These are phyloP conservation scores for Dichotomopilus funicola DNA, from an alignment of 2,329 filamentous ascomycete genomes.

Conservation along the genomic window DNA sequence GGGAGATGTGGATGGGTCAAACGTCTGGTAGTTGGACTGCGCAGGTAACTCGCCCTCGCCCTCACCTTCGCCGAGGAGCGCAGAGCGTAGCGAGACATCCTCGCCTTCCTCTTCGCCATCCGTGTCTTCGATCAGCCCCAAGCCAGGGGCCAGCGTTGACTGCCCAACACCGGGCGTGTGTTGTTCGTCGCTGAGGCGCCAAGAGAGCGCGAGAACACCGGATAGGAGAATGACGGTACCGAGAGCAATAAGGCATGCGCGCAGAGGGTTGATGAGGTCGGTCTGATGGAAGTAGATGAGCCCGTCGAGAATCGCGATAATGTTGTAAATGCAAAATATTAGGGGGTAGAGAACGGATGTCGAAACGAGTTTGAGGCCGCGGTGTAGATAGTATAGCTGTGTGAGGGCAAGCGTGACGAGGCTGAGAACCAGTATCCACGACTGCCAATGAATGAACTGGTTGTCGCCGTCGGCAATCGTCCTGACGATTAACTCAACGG, in stretches of 20 bases:
- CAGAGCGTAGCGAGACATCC: conserved; percentile 45
- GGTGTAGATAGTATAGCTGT: conserved; percentile 92
- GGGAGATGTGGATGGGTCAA: conserved; percentile 35
- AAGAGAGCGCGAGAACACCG: conserved; percentile 86
- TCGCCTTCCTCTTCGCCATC: conserved; percentile 58
- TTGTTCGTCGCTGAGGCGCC: conserved; percentile 79
- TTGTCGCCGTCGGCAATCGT: conserved; percentile 82
- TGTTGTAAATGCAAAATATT: conserved; percentile 98
- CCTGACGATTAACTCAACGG: conserved; percentile 83
- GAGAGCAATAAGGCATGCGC: conserved; percentile 74
- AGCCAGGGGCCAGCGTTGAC: conserved; percentile 71
- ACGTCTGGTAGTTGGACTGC: conserved; percentile 41
- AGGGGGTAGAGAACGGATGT: conserved; percentile 94
- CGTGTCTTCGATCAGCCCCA: conserved; percentile 71
- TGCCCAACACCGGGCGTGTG: conserved; percentile 53
- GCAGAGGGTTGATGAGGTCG: conserved; percentile 66
- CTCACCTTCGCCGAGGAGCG: conserved; percentile 39
- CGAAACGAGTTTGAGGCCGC: conserved; percentile 87
- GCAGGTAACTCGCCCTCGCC: conserved; percentile 25
- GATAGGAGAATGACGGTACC: conserved; percentile 80
- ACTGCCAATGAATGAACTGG: conserved; percentile 92
- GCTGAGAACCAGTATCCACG: conserved; percentile 81
- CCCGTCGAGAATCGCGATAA: conserved; percentile 94
- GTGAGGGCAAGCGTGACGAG: conserved; percentile 76
- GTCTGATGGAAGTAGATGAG: conserved; percentile 95